Percentiles rank a stretch among this genome's conserved stretches.
These are phyloP conservation scores for Brassica hybrid DNA, from an alignment of 441 rosid species.

Conservation along the genomic window DNA sequence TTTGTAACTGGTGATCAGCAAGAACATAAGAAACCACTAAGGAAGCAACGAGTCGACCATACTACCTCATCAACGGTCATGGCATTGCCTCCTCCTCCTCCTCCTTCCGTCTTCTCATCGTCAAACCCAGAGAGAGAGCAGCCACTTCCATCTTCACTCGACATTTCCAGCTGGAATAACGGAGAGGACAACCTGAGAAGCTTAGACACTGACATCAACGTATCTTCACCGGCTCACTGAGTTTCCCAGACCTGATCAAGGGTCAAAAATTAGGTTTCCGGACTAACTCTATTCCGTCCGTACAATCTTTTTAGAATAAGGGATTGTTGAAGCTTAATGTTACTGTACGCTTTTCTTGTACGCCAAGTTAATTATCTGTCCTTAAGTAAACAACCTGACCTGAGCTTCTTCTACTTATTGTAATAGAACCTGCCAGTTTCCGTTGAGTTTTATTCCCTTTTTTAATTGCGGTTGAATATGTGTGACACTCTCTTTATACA, in stretches of 20 bases:
- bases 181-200: slow-evolving; percentile 54
- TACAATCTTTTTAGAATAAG: slow-evolving; percentile 14
- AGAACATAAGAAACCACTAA: slow-evolving; percentile 66
- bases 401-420: slow-evolving; percentile 21
- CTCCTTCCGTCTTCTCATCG: slow-evolving; percentile 22
- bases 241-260: not conserved
- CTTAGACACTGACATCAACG: slow-evolving; percentile 73
- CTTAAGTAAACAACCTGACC: not conserved
- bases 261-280: slow-evolving; percentile 20
- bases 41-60: slow-evolving; percentile 59
- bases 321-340: slow-evolving; percentile 16
- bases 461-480: not conserved
- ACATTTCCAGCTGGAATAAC: slow-evolving; percentile 51
- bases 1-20: slow-evolving; percentile 69
- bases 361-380: slow-evolving; percentile 11
- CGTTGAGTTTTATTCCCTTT: too few relatives aligned
- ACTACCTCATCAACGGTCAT: slow-evolving; percentile 37
- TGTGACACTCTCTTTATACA: not conserved
- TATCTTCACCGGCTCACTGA: slow-evolving; percentile 64
- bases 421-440: not conserved
- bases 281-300: slow-evolving; percentile 13
- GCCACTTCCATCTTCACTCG: slow-evolving; percentile 26
- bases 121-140: slow-evolving; percentile 50
- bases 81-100: slow-evolving; percentile 38
- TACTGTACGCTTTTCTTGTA: slow-evolving; percentile 7